Evolutionary conservation across 2,329 filamentous ascomycete species (phyloP), one percentile per base, ranked within the genome.

Genomic region (Hypomyces perniciosus): DNA sequence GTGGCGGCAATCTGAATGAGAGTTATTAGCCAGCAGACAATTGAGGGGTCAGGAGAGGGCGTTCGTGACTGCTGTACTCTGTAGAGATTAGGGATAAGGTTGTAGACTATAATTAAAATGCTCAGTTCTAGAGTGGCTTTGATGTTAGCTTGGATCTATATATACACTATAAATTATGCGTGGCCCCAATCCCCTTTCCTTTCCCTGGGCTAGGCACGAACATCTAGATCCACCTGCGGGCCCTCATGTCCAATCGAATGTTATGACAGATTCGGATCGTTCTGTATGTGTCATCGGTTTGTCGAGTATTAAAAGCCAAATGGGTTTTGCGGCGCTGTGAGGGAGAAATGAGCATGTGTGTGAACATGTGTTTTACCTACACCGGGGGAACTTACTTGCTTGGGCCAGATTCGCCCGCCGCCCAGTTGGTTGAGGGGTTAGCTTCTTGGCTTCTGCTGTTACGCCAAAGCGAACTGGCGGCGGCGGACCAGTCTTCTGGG

Each of bases 401-500:
- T 95, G 88, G 47, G 88, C 79, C 59, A 99, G 78, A 68, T 97
- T 96, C 51, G 93, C 93, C 74, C 88, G 84, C 61, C 87, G 78
- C 57, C 93, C 93, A 6, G 93, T 99, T 29, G 90, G 80, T 72
- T 97, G 93, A 30, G 91, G 84, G 54, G 81, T 78, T 61, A 97
- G 72, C 68, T 88, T 93, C 70, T 90, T 90, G 30, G 83, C 74
- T 44, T 84, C 81, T 29, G 77, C 74, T 51, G 81, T 78, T 34
- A 95, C 84, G 37, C 93, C 93, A 66, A 99, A 99, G 53, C 90
- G 82, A 13, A 99, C 85, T 27, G 90, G 83, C 42, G 93, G 93
- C 20, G 92, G 77, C 6, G 93, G 93, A 1, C 75, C 77, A 35
- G 74, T 81, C 58, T 74, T 70, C 56, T 78, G 70, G 42, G 74